Evolutionary conservation across 2,329 filamentous ascomycete species (phyloP).

Genomic region (Alternaria novae-zelandiae): DNA sequence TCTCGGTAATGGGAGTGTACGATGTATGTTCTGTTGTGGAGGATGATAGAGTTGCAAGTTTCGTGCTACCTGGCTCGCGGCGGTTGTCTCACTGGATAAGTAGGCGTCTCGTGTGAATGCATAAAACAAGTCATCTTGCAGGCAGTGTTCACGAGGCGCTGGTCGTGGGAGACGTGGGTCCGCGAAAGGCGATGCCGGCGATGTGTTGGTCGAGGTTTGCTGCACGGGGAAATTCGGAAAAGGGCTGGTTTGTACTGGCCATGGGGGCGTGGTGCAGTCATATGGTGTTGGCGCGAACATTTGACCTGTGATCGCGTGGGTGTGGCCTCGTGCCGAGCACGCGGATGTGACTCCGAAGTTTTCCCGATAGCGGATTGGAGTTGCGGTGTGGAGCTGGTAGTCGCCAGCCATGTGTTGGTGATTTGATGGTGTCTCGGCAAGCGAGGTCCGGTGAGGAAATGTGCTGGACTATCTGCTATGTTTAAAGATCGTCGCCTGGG

Average conservation of each 20-base stretch:
- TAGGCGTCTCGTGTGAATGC: constrained; percentile 11
- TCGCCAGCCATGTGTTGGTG: neutral
- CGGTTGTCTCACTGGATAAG: constrained; percentile 8
- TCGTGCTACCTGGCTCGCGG: constrained; percentile 4
- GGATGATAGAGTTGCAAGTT: neutral
- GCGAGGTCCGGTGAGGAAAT: neutral
- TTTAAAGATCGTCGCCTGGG: neutral
- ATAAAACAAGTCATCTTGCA: constrained; percentile 20
- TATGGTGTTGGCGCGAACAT: constrained; percentile 9
- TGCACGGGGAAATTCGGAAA: constrained; percentile 1
- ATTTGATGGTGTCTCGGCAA: neutral
- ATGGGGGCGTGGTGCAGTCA: constrained; percentile 3
- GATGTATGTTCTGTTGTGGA: neutral
- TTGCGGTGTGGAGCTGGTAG: constrained; percentile 1
- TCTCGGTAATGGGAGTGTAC: neutral
- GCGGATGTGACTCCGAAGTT: neutral
- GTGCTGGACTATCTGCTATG: neutral
- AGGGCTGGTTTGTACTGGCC: neutral
- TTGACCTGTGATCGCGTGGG: neutral
- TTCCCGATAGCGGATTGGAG: neutral
- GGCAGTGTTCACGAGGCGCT: constrained; percentile 14
- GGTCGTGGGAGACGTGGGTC: constrained; percentile 13
- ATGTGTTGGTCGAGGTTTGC: constrained; percentile 6
- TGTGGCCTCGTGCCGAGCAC: neutral
- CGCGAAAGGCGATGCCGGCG: constrained; percentile 2